Base-by-base conservation (phyloP, 257 asterid species). In the Forsythia viridissima region DNA sequence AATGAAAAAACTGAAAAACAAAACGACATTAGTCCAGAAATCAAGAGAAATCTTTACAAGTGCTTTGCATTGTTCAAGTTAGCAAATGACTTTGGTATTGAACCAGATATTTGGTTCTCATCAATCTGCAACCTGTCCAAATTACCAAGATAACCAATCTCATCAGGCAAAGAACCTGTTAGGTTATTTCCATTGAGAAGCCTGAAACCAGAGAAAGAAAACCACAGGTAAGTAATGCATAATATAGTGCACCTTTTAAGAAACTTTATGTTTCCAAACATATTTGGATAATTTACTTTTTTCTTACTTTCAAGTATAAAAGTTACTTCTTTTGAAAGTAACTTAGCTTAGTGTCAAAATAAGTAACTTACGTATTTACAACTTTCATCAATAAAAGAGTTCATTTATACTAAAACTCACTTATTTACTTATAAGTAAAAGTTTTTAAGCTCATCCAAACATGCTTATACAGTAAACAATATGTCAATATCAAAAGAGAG, bases 91-190 rank as follows among this genome's bases (percentile, higher is more conserved):
- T 8, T 55, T 38, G 98, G 98, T 85, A 94, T 79, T 13, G 89
- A 81, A 75, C 98, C 98, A 55, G 97, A 90, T 91, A 94, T 89
- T 1, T 86, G 86, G 81, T 94, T 94, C 83, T 94, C 87, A 69
- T 94, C 98, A 72, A 94, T 85, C 85, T 94, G 98, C 86, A 94
- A 88, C 82, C 97, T 89, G 92, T 91, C 78, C 88, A 94, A 87
- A 78, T 92, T 92, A 74, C 88, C 78, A 81, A 94, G 92, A 68
- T 81, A 61, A 36, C 98, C 98, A 75, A 94, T 89, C 89, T 94
- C 98, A 76, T 90, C 96, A 57, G 98, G 98, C 89, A 94, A 80
- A 70, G 90, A 73, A 70, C 98, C 98, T 39, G 88, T 94, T 52
- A 94, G 88, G 73, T 92, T 85, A 84, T 94, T 94, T 81, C 98